phyloP scores from a whole-genome alignment of 2,329 filamentous ascomycete genomes.

The Phaeoacremonium minimum region DNA sequence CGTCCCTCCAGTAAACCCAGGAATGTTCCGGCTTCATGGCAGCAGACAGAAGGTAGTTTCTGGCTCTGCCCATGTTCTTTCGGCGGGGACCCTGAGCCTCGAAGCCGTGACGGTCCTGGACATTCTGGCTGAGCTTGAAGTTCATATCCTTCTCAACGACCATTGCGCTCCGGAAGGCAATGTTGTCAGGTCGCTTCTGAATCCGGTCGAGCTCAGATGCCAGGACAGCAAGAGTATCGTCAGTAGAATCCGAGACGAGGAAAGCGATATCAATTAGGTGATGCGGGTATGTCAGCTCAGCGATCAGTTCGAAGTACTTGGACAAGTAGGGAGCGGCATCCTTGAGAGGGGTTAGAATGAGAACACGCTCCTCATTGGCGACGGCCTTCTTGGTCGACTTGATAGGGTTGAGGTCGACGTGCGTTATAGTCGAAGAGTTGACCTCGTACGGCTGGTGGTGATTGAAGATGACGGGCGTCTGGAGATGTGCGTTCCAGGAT shows the following conservation, averaged over 20 bases:
- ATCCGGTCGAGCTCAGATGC: conserved; percentile 82
- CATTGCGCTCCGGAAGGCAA: conserved; percentile 79
- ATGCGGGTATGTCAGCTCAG: conserved; percentile 89
- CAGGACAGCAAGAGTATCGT: conserved; percentile 87
- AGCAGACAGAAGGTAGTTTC: conserved; percentile 84
- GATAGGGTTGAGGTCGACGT: conserved; percentile 81
- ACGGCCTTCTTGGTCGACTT: conserved; percentile 75
- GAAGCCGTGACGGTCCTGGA: conserved; percentile 81
- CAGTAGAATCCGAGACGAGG: conserved; percentile 84
- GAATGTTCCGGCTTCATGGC: conserved; percentile 90
- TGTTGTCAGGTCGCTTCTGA: conserved; percentile 73
- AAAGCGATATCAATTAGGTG: conserved; percentile 93
- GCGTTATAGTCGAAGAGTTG: conserved; percentile 74
- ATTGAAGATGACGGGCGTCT: conserved; percentile 95
- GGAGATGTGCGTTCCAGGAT: conserved; percentile 81
- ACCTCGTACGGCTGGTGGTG: conserved; percentile 84
- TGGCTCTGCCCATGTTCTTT: conserved; percentile 83
- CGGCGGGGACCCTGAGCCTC: conserved; percentile 84
- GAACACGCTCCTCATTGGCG: conserved; percentile 77
- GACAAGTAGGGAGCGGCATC: conserved; percentile 78
- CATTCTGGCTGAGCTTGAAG: conserved; percentile 67
- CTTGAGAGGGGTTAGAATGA: conserved; percentile 89
- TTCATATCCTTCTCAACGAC: conserved; percentile 93
- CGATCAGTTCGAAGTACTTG: conserved; percentile 91
- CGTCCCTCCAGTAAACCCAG: conserved; percentile 98